Conservation (phyloP, 306 rosid species). For the Cyamopsis tetragonoloba region DNA sequence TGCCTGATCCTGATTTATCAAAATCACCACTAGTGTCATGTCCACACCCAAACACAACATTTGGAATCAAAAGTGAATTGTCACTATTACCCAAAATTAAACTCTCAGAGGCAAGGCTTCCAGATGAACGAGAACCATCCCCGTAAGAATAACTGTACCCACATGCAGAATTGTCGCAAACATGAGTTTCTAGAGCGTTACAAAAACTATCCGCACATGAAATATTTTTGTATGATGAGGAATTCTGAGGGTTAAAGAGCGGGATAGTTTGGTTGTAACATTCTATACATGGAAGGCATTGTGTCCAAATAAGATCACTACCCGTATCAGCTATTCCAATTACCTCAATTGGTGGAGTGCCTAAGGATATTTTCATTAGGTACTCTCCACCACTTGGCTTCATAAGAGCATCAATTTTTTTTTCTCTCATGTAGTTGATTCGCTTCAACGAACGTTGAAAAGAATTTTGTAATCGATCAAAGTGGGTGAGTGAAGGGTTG, state of each 20-base stretch:
- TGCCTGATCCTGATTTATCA: slow-evolving; percentile 33
- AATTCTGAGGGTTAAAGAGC: slow-evolving; percentile 38
- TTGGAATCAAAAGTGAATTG: neutral
- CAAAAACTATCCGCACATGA: slow-evolving; percentile 33
- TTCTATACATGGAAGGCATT: slow-evolving; percentile 48
- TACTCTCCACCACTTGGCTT: slow-evolving; percentile 40
- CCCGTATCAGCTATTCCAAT: slow-evolving; percentile 60
- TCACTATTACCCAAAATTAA: slow-evolving; percentile 20
- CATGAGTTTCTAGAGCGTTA: neutral
- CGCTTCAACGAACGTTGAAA: slow-evolving; percentile 46
- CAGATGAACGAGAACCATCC: slow-evolving; percentile 42
- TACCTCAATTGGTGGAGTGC: slow-evolving; percentile 44
- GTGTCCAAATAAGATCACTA: slow-evolving; percentile 64
- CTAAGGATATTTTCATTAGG: slow-evolving; percentile 45
- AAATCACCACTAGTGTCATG: slow-evolving; percentile 41
- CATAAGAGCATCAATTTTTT: slow-evolving; percentile 17
- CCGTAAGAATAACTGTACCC: slow-evolving; percentile 35
- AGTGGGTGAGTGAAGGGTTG: slow-evolving; percentile 31
- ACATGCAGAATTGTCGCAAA: neutral
- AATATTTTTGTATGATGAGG: slow-evolving; percentile 36
- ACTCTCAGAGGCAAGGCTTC: slow-evolving; percentile 42
- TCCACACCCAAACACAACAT: slow-evolving; percentile 43
- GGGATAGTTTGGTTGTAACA: slow-evolving; percentile 50
- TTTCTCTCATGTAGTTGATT: neutral
- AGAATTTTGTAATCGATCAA: slow-evolving; percentile 32